Evolutionary conservation across 1,139 yeast species (phyloP), one percentile per base, ranked within the genome.

Genomic region (Lodderomyces orthopsilosis): DNA sequence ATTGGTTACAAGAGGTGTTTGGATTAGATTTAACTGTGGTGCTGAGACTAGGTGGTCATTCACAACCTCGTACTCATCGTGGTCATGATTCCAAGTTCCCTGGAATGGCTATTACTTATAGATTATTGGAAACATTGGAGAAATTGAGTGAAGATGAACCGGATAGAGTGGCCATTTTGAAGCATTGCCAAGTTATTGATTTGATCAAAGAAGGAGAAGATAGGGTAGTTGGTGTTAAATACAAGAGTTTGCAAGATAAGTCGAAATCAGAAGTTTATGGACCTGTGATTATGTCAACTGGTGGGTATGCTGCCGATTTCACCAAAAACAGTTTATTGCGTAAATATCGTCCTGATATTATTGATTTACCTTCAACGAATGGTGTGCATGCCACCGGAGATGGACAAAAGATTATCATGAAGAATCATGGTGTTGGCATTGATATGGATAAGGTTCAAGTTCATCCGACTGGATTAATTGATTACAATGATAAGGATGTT

Each of bases 391-490:
- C 94, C 2, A 77, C 89, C 3, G 93, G 93, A 14, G 93, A 85
- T 58, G 90, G 91, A 1, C 87, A 83, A 51, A 71, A 75, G 45
- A 69, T 86, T 44, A 66, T 83, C 48, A 71, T 77, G 60, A 74
- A 73, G 42, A 65, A 68, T 47, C 78, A 84, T 23, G 94, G 87
- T 9, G 65, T 74, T 32, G 77, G 85, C 35, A 77, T 84, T 37
- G 90, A 85, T 58, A 73, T 85, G 79, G 88, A 84, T 40, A 83
- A 85, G 59, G 81, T 85, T 34, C 95, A 86, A 62, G 84, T 86
- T 13, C 91, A 84, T 53, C 95, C 95, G 19, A 85, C 94, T 7
- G 95, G 95, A 1, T 75, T 86, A 53, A 75, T 86, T 48, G 86
- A 83, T 52, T 82, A 82, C 40, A 68, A 74, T 44, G 86, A 83